Evolutionary conservation across 805 yeast genomes (phyloP), one percentile per base, ranked within the genome.

Genomic region (Wickerhamomyces hampshirensis): DNA sequence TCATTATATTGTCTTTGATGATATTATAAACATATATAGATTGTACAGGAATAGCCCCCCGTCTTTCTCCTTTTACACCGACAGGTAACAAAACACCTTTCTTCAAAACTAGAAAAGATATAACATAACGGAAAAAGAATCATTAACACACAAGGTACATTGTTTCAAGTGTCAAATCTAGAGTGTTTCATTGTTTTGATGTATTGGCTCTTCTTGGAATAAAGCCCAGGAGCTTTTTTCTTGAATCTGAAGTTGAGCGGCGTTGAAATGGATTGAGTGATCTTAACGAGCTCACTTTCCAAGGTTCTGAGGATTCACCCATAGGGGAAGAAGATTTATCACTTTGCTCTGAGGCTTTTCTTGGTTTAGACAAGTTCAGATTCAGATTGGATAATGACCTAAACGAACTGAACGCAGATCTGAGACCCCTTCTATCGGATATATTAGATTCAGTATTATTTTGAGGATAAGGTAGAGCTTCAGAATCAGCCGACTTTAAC

Each of bases 351-450:
- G 12, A 18, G 26, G 11, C 18, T 14, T 14, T 19, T 19, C 28
- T 23, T 34, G 17, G 37, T 28, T 6, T n/a, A 21, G 29, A 34
- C 28, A 18, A 26, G 18, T 28, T 28, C 31, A 35, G 18, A 23
- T 18, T 35, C 38, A 39, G 18, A 10, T 15, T 40, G 21, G 44
- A 40, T 28, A 40, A 27, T 5, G 44, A 28, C 31, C 26, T 40
- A 24, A 40, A 12, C 24, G 24, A 21, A 21, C 10, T 8, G 24
- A 21, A 21, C 11, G 24, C 11, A 8, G 24, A 21, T 11, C 24
- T 21, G 7, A 21, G 11, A 11, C 24, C 11, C 24, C 11, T 21
- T 7, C 10, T 11, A 11, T 7, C 7, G 11, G 24, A 21, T 7
- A 7, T 7, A 21, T 21, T 21, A 21, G 7, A 7, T 11, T 21